Conservation (phyloP, 331 rosid species). For the Malus hybrid region DNA sequence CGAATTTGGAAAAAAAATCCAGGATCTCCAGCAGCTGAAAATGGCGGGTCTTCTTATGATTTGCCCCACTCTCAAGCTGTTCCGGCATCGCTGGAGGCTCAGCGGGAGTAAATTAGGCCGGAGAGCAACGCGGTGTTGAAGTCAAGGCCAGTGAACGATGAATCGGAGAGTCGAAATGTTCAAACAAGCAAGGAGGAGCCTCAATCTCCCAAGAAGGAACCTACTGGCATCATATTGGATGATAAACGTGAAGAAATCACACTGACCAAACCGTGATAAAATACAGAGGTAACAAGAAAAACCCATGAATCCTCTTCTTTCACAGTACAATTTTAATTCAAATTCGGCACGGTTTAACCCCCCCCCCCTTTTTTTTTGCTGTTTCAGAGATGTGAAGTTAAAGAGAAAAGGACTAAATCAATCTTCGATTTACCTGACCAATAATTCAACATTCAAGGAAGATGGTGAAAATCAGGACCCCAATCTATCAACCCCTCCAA, state of each 20-base stretch:
- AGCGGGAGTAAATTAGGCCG: slow-evolving; percentile 33
- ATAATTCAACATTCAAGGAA: slow-evolving; percentile 36
- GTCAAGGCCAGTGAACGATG: slow-evolving; percentile 36
- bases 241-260: slow-evolving; percentile 55
- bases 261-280: slow-evolving; percentile 56
- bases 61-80: slow-evolving; percentile 25
- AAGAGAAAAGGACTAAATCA: slow-evolving; percentile 60
- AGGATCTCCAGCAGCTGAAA: slow-evolving; percentile 52
- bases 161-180: slow-evolving; percentile 46
- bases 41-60: slow-evolving; percentile 24
- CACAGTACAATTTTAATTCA: background rate
- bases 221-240: slow-evolving; percentile 39
- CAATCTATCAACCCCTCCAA: slow-evolving; percentile 13
- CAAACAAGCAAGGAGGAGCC: slow-evolving; percentile 48
- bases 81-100: slow-evolving; percentile 22
- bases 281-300: slow-evolving; percentile 52
- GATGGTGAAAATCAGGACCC: slow-evolving; percentile 74
- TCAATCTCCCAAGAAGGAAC: slow-evolving; percentile 64
- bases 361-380: background rate
- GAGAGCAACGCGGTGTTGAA: slow-evolving; percentile 24
- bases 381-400: slow-evolving; percentile 50
- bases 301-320: background rate
- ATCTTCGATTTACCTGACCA: slow-evolving; percentile 36
- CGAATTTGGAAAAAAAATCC: slow-evolving; percentile 28
- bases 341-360: background rate